Evolutionary conservation across 2,329 filamentous ascomycete genomes (phyloP).

Genomic region (Verticillium klebahnii): DNA sequence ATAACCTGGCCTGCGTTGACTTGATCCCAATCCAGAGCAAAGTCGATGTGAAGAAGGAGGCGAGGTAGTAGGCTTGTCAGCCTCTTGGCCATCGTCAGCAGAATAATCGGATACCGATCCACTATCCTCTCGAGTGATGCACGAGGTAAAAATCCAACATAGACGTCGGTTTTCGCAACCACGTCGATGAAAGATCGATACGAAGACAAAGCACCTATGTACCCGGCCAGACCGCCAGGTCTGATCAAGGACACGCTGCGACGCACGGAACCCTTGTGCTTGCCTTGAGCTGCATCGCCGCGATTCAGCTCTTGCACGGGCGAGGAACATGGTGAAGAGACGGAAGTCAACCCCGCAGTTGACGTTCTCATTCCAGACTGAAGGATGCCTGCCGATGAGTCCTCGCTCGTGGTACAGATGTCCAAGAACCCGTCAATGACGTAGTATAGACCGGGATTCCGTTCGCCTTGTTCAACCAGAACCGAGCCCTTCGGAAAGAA

Average conservation of each 20-base stretch:
- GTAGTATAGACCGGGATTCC: conserved; percentile 96
- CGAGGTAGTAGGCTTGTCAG: conserved; percentile 84
- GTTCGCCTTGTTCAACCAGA: conserved; percentile 90
- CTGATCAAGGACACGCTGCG: conserved; percentile 87
- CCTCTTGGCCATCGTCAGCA: conserved; percentile 94
- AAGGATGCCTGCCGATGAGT: conserved; percentile 39
- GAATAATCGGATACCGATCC: conserved; percentile 84
- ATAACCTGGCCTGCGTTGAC: conserved; percentile 93
- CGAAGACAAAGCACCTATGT: conserved; percentile 89
- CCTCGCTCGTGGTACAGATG: conserved; percentile 74
- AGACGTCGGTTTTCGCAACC: conserved; percentile 95
- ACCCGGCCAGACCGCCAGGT: conserved; percentile 88
- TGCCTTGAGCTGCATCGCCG: conserved; percentile 32
- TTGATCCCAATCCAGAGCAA: conserved; percentile 96
- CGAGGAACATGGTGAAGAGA: conserved; percentile 12
- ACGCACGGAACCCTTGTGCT: conserved; percentile 40
- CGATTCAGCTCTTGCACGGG: conserved; percentile 19
- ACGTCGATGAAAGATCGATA: conserved; percentile 97
- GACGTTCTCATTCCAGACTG: conserved; percentile 22
- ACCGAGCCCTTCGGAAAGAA: conserved; percentile 95
- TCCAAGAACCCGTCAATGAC: conserved; percentile 96
- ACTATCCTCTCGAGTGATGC: conserved; percentile 85
- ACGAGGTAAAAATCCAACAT: conserved; percentile 89
- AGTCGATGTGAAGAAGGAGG: conserved; percentile 93
- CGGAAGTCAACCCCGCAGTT: background rate